Evolutionary conservation across 192 early-diverging fungal species (phyloP).

Genomic region (Coemansia guatemalensis): DNA sequence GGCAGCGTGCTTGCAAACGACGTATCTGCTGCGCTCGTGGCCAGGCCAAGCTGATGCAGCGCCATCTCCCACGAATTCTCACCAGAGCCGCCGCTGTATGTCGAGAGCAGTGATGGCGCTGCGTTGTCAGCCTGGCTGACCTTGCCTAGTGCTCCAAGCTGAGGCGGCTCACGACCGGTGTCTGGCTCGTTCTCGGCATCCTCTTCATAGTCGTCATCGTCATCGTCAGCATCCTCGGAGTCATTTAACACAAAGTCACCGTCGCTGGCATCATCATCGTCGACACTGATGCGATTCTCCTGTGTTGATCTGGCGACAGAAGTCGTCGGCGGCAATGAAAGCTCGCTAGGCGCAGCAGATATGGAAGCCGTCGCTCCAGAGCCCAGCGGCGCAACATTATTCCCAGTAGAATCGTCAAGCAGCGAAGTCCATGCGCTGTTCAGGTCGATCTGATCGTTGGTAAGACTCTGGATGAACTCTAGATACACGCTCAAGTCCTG

Average conservation of each 20-base stretch:
- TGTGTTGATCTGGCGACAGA: background rate
- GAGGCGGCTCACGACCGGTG: background rate
- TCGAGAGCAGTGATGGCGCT: background rate
- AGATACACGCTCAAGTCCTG: slow-evolving; percentile 44
- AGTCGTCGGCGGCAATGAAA: background rate
- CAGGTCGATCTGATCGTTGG: slow-evolving; percentile 23
- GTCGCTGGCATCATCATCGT: slow-evolving; percentile 50
- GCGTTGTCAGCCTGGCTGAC: background rate
- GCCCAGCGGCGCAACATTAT: background rate
- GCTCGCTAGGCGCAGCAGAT: background rate
- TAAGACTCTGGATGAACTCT: slow-evolving; percentile 46
- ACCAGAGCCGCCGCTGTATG: background rate
- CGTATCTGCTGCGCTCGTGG: background rate
- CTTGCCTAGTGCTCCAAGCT: background rate
- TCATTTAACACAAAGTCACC: slow-evolving; percentile 50
- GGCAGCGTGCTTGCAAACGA: slow-evolving; percentile 1
- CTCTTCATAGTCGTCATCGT: slow-evolving; percentile 40
- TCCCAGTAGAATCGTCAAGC: slow-evolving; percentile 19
- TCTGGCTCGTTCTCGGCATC: slow-evolving; percentile 21
- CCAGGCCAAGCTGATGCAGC: slow-evolving; percentile 36
- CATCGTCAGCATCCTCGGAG: slow-evolving; percentile 37
- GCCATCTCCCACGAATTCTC: slow-evolving; percentile 31
- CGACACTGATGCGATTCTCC: slow-evolving; percentile 3
- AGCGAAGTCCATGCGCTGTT: slow-evolving; percentile 32
- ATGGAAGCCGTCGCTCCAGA: background rate